These are phyloP conservation scores for Sphaerulina vaccinii DNA, from an alignment of 2,329 filamentous ascomycete species.

Conservation along the genomic window DNA sequence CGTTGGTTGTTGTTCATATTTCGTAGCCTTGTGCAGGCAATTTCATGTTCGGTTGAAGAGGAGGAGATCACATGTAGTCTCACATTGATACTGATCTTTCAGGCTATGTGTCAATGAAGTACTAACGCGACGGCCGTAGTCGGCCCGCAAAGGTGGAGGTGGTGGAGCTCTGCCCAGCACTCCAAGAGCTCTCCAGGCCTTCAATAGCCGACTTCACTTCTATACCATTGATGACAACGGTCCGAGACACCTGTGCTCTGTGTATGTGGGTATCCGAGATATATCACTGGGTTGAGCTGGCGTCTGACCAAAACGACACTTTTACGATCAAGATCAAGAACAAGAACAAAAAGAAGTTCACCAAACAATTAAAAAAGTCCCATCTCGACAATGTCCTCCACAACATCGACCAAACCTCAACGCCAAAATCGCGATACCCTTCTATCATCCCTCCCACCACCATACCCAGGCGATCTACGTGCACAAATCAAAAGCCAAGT, in stretches of 20 bases:
- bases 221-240: not conserved
- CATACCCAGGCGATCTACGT: slow-evolving; percentile 11
- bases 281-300: no score
- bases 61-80: no score
- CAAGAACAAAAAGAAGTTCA: no score
- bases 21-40: not conserved
- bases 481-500: slow-evolving; percentile 14
- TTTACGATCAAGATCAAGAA: not conserved
- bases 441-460: slow-evolving; percentile 13
- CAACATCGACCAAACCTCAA: not conserved
- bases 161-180: slow-evolving; percentile 7
- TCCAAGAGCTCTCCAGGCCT: slow-evolving; percentile 10
- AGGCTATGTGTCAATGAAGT: not conserved
- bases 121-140: not conserved
- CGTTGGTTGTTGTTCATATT: slow-evolving; percentile 1
- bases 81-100: not conserved
- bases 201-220: slow-evolving; percentile 11
- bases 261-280: no score
- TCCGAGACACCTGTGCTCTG: slow-evolving; percentile 1
- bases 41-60: not conserved
- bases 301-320: no score
- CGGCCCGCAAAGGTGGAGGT: slow-evolving; percentile 1
- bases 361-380: no score
- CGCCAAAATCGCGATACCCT: slow-evolving; percentile 9
- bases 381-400: no score